Evolutionary conservation across 306 rosid species (phyloP).

Genomic region (Malus fusca): DNA sequence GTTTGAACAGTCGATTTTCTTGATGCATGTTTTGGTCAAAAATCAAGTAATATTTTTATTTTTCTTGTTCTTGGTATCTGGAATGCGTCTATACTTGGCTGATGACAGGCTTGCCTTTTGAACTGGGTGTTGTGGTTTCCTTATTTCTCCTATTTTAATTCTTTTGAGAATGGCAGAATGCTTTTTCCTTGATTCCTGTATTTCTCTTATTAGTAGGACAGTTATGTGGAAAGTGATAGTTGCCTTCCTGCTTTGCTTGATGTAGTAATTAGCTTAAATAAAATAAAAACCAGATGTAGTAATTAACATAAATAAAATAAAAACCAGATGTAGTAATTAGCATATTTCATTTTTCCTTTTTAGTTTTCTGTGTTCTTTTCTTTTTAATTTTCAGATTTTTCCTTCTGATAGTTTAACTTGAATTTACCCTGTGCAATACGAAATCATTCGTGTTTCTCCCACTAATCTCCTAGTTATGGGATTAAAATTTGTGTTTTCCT

Average conservation of each 20-base stretch:
- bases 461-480: background rate
- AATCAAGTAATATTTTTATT: background rate
- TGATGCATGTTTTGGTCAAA: slow-evolving; percentile 10
- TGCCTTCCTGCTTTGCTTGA: slow-evolving; percentile 23
- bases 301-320: background rate
- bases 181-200: background rate
- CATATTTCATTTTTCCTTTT: background rate
- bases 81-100: slow-evolving; percentile 38
- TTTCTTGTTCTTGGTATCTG: background rate
- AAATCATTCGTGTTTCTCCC: background rate
- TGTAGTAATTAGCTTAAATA: slow-evolving; percentile 4
- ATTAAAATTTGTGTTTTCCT: background rate
- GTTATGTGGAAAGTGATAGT: slow-evolving; percentile 3
- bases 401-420: background rate
- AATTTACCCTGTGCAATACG: background rate
- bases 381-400: background rate
- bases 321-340: slow-evolving; percentile 8
- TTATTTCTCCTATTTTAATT: slow-evolving; percentile 17
- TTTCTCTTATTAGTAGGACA: slow-evolving; percentile 35
- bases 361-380: background rate
- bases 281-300: slow-evolving; percentile 1
- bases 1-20: background rate
- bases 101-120: slow-evolving; percentile 42
- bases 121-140: slow-evolving; percentile 35
- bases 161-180: slow-evolving; percentile 6